A percentile compares a stretch with the other conserved stretches of the same genome.
These are phyloP conservation scores for Mycena kentingensis DNA, from an alignment of 768 basidiomycete species.

Conservation along the genomic window DNA sequence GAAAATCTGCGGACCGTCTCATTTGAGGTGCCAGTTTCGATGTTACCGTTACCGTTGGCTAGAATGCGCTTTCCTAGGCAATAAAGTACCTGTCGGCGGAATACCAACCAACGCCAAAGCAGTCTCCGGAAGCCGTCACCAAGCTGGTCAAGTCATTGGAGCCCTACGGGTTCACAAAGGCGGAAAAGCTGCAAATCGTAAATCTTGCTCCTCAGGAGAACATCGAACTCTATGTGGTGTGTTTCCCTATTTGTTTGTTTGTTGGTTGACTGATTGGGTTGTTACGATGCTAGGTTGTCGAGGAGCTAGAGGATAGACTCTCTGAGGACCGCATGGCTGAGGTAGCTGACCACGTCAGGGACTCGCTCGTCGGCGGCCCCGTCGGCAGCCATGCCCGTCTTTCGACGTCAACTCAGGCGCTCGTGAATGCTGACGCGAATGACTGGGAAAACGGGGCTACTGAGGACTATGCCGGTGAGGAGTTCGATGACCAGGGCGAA, in stretches of 20 bases:
- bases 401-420: neutral
- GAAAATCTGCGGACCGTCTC: constrained; percentile 86
- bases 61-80: constrained; percentile 53
- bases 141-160: constrained; percentile 68
- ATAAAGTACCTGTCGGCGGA: constrained; percentile 81
- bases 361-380: constrained; percentile 34
- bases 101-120: constrained; percentile 66
- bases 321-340: constrained; percentile 63
- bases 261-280: neutral
- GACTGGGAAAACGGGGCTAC: constrained; percentile 42
- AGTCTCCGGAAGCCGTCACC: constrained; percentile 65
- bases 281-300: constrained; percentile 76
- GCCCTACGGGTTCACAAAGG: constrained; percentile 77
- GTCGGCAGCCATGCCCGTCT: neutral
- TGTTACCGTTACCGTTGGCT: neutral
- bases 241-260: constrained; percentile 31
- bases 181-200: constrained; percentile 90
- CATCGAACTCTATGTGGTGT: constrained; percentile 87
- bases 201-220: constrained; percentile 81
- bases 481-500: constrained; percentile 70
- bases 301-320: constrained; percentile 86
- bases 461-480: constrained; percentile 44
- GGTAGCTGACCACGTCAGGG: constrained; percentile 59
- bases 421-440: constrained; percentile 7
- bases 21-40: constrained; percentile 61